Conservation (phyloP, 2,329 filamentous ascomycete genomes). For the Fusarium pseudoanthophilum region DNA sequence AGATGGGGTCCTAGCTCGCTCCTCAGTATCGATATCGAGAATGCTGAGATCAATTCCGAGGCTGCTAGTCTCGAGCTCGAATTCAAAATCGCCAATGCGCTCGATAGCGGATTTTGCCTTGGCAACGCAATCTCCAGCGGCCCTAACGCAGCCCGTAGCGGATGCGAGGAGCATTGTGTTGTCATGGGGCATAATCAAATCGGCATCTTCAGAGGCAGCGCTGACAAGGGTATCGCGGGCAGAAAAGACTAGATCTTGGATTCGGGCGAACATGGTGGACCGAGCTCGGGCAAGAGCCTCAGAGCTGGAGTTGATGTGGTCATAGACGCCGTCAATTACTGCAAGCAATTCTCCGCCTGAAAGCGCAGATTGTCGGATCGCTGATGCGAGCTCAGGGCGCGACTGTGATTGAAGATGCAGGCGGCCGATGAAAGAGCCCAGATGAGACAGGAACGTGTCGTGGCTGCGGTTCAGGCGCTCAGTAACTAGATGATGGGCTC, state of each 20-base stretch:
- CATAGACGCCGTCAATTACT: conserved; percentile 84
- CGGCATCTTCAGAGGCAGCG: conserved; percentile 75
- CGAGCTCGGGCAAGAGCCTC: conserved; percentile 75
- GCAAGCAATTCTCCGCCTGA: conserved; percentile 83
- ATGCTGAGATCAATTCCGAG: conserved; percentile 66
- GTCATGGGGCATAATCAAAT: conserved; percentile 83
- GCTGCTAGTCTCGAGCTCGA: conserved; percentile 72
- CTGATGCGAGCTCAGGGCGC: conserved; percentile 81
- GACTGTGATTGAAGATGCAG: conserved; percentile 94
- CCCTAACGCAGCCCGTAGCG: conserved; percentile 87
- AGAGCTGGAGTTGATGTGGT: conserved; percentile 76
- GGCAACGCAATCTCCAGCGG: conserved; percentile 89
- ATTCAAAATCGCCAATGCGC: conserved; percentile 89
- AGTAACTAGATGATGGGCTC: conserved; percentile 81
- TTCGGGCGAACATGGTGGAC: conserved; percentile 79
- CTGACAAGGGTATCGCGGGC: conserved; percentile 82
- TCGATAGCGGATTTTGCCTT: conserved; percentile 89
- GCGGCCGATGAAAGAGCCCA: conserved; percentile 91
- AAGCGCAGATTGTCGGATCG: conserved; percentile 83
- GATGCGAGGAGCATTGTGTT: conserved; percentile 79
- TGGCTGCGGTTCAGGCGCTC: conserved; percentile 83
- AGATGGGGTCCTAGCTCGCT: conserved; percentile 49
- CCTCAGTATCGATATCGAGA: conserved; percentile 56
- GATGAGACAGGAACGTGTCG: conserved; percentile 87
- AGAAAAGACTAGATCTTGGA: conserved; percentile 82